Evolutionary conservation across 768 basidiomycete genomes (phyloP).

Genomic region (Termitomyces sp.): DNA sequence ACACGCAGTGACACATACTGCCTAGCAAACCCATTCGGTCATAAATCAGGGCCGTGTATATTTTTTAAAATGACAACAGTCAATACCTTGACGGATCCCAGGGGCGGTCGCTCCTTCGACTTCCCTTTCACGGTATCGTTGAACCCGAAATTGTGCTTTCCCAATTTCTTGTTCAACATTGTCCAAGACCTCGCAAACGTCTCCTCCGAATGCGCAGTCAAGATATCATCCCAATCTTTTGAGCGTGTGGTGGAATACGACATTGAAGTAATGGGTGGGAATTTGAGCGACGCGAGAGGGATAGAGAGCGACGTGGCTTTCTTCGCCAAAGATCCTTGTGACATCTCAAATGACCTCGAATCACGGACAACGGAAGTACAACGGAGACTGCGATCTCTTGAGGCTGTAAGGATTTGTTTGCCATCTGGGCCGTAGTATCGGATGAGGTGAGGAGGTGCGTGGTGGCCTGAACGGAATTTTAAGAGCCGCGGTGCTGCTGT

Average conservation of each 20-base stretch:
- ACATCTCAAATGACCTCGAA: constrained; percentile 90
- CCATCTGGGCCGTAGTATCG: constrained; percentile 97
- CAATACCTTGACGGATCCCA: constrained; percentile 72
- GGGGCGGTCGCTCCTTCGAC: constrained; percentile 31
- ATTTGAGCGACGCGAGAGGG: constrained; percentile 77
- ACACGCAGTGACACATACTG: constrained; percentile 87
- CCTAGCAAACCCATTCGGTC: constrained; percentile 29
- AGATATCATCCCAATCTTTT: constrained; percentile 97
- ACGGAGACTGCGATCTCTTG: constrained; percentile 82
- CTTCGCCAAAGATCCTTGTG: constrained; percentile 85
- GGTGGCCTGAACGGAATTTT: constrained; percentile 91
- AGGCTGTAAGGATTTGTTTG: constrained; percentile 87
- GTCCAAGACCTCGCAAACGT: constrained; percentile 84
- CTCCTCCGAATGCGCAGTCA: constrained; percentile 88
- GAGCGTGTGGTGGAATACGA: constrained; percentile 75
- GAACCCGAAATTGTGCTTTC: constrained; percentile 67
- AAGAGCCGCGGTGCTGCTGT: constrained; percentile 80
- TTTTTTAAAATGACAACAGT: neutral
- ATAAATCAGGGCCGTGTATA: neutral
- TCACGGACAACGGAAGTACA: constrained; percentile 93
- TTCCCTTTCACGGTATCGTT: constrained; percentile 45
- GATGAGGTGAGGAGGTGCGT: constrained; percentile 84
- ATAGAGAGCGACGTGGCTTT: constrained; percentile 77
- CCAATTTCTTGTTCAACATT: constrained; percentile 74
- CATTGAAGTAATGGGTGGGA: constrained; percentile 72